These are phyloP conservation scores for Rhodotorula mucilaginosa DNA, from an alignment of 1,284 basidiomycete genomes.

Conservation along the genomic window DNA sequence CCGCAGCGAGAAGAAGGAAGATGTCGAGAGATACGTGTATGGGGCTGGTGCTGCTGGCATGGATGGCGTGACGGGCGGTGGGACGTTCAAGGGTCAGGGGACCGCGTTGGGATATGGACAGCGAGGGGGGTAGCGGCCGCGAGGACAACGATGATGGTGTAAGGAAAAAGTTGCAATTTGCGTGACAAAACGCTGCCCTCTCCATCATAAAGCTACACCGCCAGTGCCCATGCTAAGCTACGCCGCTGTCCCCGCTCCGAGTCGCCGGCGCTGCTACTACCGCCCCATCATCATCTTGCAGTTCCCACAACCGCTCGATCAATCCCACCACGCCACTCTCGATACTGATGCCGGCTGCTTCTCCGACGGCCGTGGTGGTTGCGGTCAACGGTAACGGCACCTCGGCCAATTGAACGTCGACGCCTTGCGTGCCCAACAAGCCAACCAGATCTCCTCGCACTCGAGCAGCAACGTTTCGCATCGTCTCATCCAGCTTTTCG, in stretches of 20 bases:
- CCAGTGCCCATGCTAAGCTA: too few relatives aligned
- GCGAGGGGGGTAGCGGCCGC: too few relatives aligned
- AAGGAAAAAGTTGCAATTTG: too few relatives aligned
- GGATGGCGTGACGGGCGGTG: not conserved
- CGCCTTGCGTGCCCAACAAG: not conserved
- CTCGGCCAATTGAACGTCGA: not conserved
- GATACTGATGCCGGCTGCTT: not conserved
- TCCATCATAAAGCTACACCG: too few relatives aligned
- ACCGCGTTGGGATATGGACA: not conserved
- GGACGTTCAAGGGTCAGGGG: not conserved
- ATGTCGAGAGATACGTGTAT: conserved; percentile 7
- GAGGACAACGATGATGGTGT: too few relatives aligned
- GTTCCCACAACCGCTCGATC: not conserved
- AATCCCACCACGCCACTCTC: not conserved
- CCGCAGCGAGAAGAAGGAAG: not conserved
- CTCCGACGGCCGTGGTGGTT: not conserved
- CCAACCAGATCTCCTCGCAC: not conserved
- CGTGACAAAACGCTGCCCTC: too few relatives aligned
- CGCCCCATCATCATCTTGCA: not conserved
- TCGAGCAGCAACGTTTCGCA: too few relatives aligned
- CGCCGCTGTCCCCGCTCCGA: not conserved
- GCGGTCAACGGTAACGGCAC: not conserved
- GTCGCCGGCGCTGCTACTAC: not conserved
- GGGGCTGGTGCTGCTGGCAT: not conserved
- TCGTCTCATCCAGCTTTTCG: not conserved